Base-by-base conservation (phyloP, 108 stramenopile species). In the Mayamaea pseudoterrestris region DNA sequence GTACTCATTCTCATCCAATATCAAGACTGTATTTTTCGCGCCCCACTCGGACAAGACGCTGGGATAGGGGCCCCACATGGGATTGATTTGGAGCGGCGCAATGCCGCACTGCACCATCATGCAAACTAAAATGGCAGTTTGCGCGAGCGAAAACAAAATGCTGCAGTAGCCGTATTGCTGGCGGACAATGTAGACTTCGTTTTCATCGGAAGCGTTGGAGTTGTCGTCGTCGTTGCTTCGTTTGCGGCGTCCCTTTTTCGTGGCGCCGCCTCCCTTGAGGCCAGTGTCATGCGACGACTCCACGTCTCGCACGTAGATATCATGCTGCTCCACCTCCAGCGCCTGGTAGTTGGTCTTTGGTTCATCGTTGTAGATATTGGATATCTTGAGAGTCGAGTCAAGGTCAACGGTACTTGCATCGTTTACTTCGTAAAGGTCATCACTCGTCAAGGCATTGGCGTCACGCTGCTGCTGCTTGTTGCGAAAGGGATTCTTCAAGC, bases 41-140 rank as follows among this genome's bases (percentile, higher is more conserved):
- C 90, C 90, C 83, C 83, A 92, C 23, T 90, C 76, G 44, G 66
- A 68, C 1, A 90, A 44, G 13, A 78, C 78, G 47, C 83, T 81
- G 11, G 90, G 90, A 46, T 81, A 81, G 0, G 83, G 81, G 5
- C 90, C 90, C 27, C 86, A 56, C 78, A 86, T 80, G 8, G 81
- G 81, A 51, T 39, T 39, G 37, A 39, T 14, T 39, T 39, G 3
- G 3, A 39, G 16, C 3, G 37, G 37, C 16, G 37, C 37, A 39
- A 39, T 8, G 8, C 37, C 37, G 24, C 85, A 88, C 50, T 78
- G 66, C 25, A 41, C 31, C 88, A 90, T 84, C 82, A 90, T 84
- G 6, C 65, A 20, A 2, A 45, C 35, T 44, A 90, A 22, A 7
- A 90, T 56, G 0, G 66, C 37, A 0, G 61, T 56, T 56, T 90